phyloP scores from a whole-genome alignment of 257 asterid genomes.

The Solanum sejunctum region DNA sequence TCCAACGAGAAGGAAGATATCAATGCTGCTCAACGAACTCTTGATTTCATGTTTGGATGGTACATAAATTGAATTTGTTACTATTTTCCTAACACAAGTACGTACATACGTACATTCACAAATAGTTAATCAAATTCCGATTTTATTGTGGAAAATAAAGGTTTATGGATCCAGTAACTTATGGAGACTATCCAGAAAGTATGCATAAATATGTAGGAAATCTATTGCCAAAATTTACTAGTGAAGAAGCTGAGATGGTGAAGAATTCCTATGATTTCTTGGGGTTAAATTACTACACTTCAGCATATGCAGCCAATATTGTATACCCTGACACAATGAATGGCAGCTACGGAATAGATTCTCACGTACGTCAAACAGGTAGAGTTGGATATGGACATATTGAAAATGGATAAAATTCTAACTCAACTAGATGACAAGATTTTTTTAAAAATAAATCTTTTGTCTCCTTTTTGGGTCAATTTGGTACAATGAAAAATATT shows the following conservation, averaged over 20 bases:
- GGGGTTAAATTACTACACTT: background rate
- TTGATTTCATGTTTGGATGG: conserved; percentile 23
- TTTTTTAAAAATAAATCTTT: too few relatives aligned
- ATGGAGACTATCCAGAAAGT: background rate
- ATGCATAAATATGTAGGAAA: background rate
- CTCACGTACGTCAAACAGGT: background rate
- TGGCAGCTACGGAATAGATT: background rate
- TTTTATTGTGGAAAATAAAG: background rate
- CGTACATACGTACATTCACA: too few relatives aligned
- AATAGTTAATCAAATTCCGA: too few relatives aligned
- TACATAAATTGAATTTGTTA: background rate
- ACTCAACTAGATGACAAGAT: too few relatives aligned
- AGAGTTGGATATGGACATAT: too few relatives aligned
- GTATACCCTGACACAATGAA: background rate
- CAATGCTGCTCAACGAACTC: background rate
- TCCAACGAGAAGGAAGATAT: background rate
- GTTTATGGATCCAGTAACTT: background rate
- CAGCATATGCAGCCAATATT: background rate
- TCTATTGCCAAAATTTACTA: background rate
- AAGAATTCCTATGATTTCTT: background rate
- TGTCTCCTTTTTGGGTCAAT: too few relatives aligned
- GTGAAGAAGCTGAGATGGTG: background rate
- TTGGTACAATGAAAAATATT: too few relatives aligned
- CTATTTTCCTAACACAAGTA: too few relatives aligned
- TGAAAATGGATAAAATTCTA: too few relatives aligned